These are phyloP conservation scores for Apiotrichum domesticum DNA, from an alignment of 1,284 basidiomycete genomes.

Conservation along the genomic window DNA sequence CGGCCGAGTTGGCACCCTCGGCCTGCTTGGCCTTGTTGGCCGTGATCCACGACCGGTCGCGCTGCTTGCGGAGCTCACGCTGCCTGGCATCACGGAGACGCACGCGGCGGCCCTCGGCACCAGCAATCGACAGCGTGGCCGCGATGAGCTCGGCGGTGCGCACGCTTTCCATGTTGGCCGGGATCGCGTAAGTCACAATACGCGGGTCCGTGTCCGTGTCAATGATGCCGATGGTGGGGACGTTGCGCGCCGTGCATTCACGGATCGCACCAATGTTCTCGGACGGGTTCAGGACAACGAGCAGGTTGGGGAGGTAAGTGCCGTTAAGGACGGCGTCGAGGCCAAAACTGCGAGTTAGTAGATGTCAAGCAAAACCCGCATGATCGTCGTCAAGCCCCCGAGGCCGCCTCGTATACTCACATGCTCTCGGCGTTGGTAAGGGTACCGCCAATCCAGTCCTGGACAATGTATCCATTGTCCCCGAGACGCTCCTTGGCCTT, in stretches of 20 bases:
- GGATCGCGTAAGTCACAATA: conserved; percentile 95
- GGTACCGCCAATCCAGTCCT: conserved; percentile 89
- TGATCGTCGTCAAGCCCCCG: too few relatives aligned
- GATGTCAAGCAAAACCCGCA: neutral
- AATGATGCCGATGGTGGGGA: conserved; percentile 82
- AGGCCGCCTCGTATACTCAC: conserved; percentile 26
- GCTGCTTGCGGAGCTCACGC: neutral
- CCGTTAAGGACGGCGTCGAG: conserved; percentile 55
- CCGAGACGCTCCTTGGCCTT: conserved; percentile 76
- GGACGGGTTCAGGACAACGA: conserved; percentile 81
- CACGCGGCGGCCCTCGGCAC: conserved; percentile 60
- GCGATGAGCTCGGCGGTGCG: conserved; percentile 85
- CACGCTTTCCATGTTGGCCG: conserved; percentile 75
- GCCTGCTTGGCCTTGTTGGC: too few relatives aligned
- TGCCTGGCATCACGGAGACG: conserved; percentile 9
- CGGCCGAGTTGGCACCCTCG: too few relatives aligned
- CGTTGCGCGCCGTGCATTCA: conserved; percentile 74
- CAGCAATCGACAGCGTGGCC: conserved; percentile 86
- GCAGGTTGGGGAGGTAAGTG: conserved; percentile 74
- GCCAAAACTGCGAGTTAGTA: conserved; percentile 52
- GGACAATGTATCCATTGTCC: conserved; percentile 68
- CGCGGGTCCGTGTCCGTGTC: conserved; percentile 96
- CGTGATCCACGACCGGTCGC: conserved; percentile 1
- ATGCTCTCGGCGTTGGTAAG: conserved; percentile 82
- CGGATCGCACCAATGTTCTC: conserved; percentile 75